Percentiles rank a stretch among this genome's conserved stretches.
These are phyloP conservation scores for Conticribra guillardii DNA, from an alignment of 108 stramenopile species.

Conservation along the genomic window DNA sequence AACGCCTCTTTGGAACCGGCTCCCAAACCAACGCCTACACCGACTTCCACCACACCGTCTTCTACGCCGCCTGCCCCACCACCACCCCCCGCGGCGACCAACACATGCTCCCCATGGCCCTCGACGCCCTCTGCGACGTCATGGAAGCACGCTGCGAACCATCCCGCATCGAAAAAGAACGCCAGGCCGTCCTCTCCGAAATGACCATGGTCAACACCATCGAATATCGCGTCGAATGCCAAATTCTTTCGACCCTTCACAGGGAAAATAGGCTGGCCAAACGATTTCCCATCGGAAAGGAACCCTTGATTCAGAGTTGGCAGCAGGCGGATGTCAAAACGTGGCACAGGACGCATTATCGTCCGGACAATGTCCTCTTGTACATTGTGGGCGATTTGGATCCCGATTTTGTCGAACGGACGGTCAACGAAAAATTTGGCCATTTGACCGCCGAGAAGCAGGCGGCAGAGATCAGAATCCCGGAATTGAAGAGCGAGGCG, in stretches of 20 bases:
- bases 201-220: conserved; percentile 99
- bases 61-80: conserved; percentile 95
- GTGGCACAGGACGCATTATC: conserved; percentile 97
- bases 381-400: conserved; percentile 97
- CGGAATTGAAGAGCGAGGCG: conserved; percentile 78
- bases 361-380: conserved; percentile 97
- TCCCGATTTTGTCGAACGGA: conserved; percentile 74
- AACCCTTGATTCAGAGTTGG: conserved; percentile 92
- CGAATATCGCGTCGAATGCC: conserved; percentile 98
- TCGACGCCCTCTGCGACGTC: conserved; percentile 95
- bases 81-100: conserved; percentile 57
- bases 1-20: conserved; percentile 95
- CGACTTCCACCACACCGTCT: conserved; percentile 99
- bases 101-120: conserved; percentile 93
- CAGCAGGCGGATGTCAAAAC: conserved; percentile 89
- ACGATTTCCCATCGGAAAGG: conserved; percentile 98
- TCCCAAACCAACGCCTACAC: conserved; percentile 97
- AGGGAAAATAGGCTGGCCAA: conserved; percentile 95
- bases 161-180: conserved; percentile 95
- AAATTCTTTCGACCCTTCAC: conserved; percentile 94
- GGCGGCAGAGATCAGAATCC: conserved; percentile 67
- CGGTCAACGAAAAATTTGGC: conserved; percentile 91
- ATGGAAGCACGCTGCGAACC: conserved; percentile 94
- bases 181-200: conserved; percentile 94
- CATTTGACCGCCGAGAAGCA: conserved; percentile 78